These are phyloP conservation scores for Acanthamoeba healyi DNA, from an alignment of 208 protist genomes.

Conservation along the genomic window DNA sequence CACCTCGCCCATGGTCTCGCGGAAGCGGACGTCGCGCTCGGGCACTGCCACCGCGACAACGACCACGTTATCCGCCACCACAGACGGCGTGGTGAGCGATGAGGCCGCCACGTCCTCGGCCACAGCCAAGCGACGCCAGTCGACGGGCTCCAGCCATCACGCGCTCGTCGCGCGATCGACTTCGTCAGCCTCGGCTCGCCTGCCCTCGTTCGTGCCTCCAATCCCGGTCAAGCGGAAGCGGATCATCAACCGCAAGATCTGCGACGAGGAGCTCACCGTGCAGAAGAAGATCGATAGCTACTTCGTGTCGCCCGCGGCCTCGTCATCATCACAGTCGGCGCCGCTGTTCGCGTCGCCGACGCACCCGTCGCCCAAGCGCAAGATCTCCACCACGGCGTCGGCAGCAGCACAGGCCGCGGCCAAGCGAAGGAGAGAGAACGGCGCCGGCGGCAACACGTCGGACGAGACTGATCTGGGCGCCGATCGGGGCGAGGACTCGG, in stretches of 20 bases:
- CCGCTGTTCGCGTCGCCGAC: not conserved
- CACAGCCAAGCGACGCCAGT: conserved; percentile 11
- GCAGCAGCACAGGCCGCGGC: not conserved
- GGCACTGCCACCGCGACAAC: not conserved
- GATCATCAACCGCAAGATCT: conserved; percentile 55
- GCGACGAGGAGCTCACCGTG: conserved; percentile 50
- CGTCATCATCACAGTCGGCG: not conserved
- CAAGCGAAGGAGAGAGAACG: not conserved
- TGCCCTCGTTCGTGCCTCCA: conserved; percentile 30
- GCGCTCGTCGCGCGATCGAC: not conserved
- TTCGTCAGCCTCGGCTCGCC: not conserved
- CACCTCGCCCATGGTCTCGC: not conserved
- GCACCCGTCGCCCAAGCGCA: conserved; percentile 24
- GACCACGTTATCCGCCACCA: not conserved
- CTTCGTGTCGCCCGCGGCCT: not conserved
- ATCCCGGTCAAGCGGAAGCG: conserved; percentile 45
- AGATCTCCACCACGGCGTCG: not conserved
- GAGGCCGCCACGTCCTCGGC: not conserved
- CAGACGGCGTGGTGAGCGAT: not conserved
- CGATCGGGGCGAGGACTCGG: not conserved
- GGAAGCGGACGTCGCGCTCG: not conserved
- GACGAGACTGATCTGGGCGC: not conserved
- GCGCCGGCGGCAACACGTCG: too few species aligned
- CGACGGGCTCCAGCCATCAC: conserved; percentile 3
- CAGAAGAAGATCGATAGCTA: conserved; percentile 46